These are phyloP conservation scores for Acanthamoeba culbertsoni DNA, from an alignment of 208 protist species.

Conservation along the genomic window DNA sequence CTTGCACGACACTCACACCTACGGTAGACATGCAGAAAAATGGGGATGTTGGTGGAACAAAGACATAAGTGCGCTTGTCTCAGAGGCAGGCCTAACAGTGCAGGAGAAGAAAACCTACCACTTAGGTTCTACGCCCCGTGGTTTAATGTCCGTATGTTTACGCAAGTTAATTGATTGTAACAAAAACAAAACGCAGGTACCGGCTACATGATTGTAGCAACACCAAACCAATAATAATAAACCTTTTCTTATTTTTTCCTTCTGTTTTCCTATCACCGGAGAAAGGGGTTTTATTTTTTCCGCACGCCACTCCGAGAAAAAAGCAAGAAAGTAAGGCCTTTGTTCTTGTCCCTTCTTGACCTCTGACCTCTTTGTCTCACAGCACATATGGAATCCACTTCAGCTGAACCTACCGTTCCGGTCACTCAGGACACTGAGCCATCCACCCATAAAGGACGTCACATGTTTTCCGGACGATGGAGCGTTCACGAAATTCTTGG, in stretches of 20 bases:
- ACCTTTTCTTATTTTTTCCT: not conserved
- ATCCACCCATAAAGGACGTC: not conserved
- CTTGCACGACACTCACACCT: too few relatives aligned
- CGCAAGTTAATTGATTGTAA: not conserved
- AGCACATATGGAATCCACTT: not conserved
- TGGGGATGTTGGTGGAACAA: constrained; percentile 55
- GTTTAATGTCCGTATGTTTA: not conserved
- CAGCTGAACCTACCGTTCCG: not conserved
- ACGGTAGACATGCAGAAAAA: not conserved
- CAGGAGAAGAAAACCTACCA: not conserved
- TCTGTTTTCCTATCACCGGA: not conserved
- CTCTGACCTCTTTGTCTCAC: not conserved
- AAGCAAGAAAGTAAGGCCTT: not conserved
- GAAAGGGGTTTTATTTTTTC: too few relatives aligned
- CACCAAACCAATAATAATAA: not conserved
- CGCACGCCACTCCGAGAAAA: not conserved
- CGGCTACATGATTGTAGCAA: not conserved
- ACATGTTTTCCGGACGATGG: not conserved
- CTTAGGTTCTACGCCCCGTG: not conserved
- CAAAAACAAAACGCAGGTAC: not conserved
- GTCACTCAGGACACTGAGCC: not conserved
- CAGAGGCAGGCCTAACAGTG: not conserved
- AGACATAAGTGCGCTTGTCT: not conserved
- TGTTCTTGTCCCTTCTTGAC: not conserved
- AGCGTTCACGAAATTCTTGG: not conserved